Conservation (phyloP, 2,329 filamentous ascomycete species). For the Aaosphaeria arxii region DNA sequence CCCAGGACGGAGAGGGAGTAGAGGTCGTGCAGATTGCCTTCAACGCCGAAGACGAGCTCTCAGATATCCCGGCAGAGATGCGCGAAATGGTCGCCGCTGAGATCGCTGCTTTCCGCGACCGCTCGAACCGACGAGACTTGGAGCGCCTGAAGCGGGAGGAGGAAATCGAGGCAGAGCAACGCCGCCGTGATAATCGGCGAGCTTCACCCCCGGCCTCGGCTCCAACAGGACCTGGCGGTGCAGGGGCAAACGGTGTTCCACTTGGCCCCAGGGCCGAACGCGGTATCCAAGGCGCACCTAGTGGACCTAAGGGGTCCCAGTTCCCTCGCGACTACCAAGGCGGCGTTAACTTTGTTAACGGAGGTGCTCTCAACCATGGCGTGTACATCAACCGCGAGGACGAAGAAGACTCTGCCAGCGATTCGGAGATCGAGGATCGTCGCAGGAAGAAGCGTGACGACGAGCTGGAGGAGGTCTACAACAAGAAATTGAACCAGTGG, state of each 20-base stretch:
- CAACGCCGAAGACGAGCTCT: constrained; percentile 78
- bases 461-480: constrained; percentile 76
- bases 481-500: constrained; percentile 87
- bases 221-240: constrained; percentile 57
- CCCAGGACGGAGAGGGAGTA: constrained; percentile 58
- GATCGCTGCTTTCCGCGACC: constrained; percentile 89
- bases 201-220: constrained; percentile 65
- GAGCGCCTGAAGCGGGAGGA: constrained; percentile 87
- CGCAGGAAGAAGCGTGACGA: constrained; percentile 67
- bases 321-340: constrained; percentile 72
- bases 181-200: constrained; percentile 67
- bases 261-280: constrained; percentile 65
- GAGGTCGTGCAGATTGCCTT: constrained; percentile 76
- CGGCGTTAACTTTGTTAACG: constrained; percentile 79
- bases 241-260: constrained; percentile 70
- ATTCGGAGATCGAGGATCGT: constrained; percentile 77
- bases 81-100: constrained; percentile 90
- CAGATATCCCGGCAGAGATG: constrained; percentile 95
- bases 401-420: constrained; percentile 82
- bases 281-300: constrained; percentile 71
- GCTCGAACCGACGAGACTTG: constrained; percentile 82
- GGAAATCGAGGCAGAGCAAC: constrained; percentile 84
- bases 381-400: constrained; percentile 63
- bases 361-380: constrained; percentile 63
- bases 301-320: constrained; percentile 65